Percentiles rank a stretch among this genome's conserved stretches.
phyloP scores from a whole-genome alignment of 2,329 filamentous ascomycete genomes.

The Penicillium sp. region DNA sequence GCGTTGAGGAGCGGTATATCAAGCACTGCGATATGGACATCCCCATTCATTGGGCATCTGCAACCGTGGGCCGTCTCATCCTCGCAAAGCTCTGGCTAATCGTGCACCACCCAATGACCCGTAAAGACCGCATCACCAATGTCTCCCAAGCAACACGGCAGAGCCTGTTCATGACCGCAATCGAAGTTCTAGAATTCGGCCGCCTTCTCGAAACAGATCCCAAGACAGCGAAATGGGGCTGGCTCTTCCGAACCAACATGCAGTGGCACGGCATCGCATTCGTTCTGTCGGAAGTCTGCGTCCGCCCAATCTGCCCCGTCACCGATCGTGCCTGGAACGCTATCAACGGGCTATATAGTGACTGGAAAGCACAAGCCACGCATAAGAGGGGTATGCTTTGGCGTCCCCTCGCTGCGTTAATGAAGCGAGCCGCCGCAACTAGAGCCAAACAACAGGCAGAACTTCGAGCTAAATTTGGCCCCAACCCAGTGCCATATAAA shows the following conservation, averaged over 20 bases:
- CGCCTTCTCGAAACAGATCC: constrained; percentile 68
- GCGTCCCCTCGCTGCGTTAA: constrained; percentile 65
- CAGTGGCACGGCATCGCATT: constrained; percentile 70
- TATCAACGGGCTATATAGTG: constrained; percentile 52
- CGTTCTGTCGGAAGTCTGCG: constrained; percentile 63
- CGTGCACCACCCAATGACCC: constrained; percentile 73
- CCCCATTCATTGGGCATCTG: constrained; percentile 69
- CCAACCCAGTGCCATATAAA: constrained; percentile 10
- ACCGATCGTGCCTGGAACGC: constrained; percentile 66
- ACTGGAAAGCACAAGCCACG: constrained; percentile 39
- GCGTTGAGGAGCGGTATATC: constrained; percentile 61
- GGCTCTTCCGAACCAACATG: constrained; percentile 67
- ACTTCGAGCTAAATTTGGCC: constrained; percentile 25
- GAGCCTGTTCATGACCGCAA: constrained; percentile 70
- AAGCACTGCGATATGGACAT: constrained; percentile 55
- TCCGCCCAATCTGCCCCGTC: constrained; percentile 59
- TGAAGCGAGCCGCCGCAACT: constrained; percentile 61
- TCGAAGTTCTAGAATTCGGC: constrained; percentile 76
- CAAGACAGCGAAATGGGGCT: constrained; percentile 65
- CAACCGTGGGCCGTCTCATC: constrained; percentile 70
- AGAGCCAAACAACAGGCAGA: constrained; percentile 54
- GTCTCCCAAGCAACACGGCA: constrained; percentile 67
- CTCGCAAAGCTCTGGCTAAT: constrained; percentile 79
- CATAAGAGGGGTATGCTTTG: constrained; percentile 63
- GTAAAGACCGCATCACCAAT: constrained; percentile 57